Evolutionary conservation across 1,139 yeast species (phyloP), one percentile per base, ranked within the genome.

Genomic region (Suhomyces chickasaworum): DNA sequence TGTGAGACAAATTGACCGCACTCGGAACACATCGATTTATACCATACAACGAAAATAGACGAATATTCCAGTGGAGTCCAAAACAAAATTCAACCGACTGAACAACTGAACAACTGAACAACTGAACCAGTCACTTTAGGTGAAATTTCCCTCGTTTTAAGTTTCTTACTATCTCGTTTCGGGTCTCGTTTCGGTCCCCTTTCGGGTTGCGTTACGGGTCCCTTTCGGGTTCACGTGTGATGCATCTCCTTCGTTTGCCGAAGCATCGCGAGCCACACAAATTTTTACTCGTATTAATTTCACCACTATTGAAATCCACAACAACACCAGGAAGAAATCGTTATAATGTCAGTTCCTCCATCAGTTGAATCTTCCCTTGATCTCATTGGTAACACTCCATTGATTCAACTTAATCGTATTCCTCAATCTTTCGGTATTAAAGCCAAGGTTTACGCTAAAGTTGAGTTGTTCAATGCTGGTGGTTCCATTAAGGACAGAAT

Each of bases 341-440:
- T 25, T 12, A 33, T 6, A 18, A 35, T 35, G 37, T 35, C 37
- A 8, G 37, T 35, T 35, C 77, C 76, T 29, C 68, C 75, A 13
- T 54, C 65, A 25, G 63, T 68, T 39, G 69, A 74, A 37, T 70
- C 68, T 53, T 70, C 72, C 30, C 70, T 86, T 45, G 88, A 84
- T 48, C 81, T 83, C 58, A 84, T 89, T 53, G 96, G 96, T 46
- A 83, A 88, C 75, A 89, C 96, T 12, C 96, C 96, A 9, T 68
- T 89, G 63, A 83, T 89, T 55, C 78, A 76, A 61, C 72, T 89
- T 53, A 87, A 86, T 73, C 83, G 80, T 59, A 80, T 89, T 52
- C 96, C 96, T 20, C 86, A 86, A 65, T 79, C 86, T 15, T 70
- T 79, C 44, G 95, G 95, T 7, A 81, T 89, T 62, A 85, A 84